Conservation (phyloP, 2,329 filamentous ascomycete genomes). For the Paramyrothecium sp. region DNA sequence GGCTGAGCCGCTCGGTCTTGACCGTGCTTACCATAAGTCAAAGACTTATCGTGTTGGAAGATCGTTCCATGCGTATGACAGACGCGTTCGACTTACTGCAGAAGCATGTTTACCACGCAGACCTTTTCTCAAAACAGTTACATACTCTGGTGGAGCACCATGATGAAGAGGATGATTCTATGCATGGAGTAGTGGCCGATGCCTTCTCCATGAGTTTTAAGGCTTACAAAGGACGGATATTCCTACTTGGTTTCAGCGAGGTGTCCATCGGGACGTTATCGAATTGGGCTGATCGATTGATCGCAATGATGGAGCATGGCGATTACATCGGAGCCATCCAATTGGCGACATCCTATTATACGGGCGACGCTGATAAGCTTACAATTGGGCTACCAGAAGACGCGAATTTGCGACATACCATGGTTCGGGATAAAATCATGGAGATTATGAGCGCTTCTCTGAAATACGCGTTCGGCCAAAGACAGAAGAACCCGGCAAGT, state of each 20-base stretch:
- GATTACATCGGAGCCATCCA: conserved; percentile 91
- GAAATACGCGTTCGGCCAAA: conserved; percentile 79
- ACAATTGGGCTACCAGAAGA: conserved; percentile 93
- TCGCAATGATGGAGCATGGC: conserved; percentile 94
- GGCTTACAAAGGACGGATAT: conserved; percentile 89
- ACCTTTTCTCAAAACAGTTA: conserved; percentile 86
- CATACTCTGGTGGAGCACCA: conserved; percentile 82
- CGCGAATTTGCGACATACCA: conserved; percentile 67
- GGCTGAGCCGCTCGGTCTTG: conserved; percentile 91
- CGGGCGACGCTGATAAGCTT: conserved; percentile 86
- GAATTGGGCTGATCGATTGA: conserved; percentile 93
- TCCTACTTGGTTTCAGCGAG: conserved; percentile 91
- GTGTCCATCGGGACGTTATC: conserved; percentile 87
- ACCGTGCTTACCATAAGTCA: conserved; percentile 93
- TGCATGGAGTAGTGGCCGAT: conserved; percentile 96
- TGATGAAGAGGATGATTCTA: conserved; percentile 80
- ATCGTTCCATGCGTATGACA: conserved; percentile 83
- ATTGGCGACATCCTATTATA: conserved; percentile 89
- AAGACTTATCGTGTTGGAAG: conserved; percentile 87
- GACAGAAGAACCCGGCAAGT: conserved; percentile 45
- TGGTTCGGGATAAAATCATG: conserved; percentile 85
- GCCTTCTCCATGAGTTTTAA: conserved; percentile 98
- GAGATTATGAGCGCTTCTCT: conserved; percentile 93
- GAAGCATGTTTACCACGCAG: conserved; percentile 88
- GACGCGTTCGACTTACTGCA: conserved; percentile 91